A percentile compares a stretch with the other conserved stretches of the same genome.
Evolutionary conservation across 179 eudicot genomes (phyloP).

Genomic region (Heliamphora pulchella): DNA sequence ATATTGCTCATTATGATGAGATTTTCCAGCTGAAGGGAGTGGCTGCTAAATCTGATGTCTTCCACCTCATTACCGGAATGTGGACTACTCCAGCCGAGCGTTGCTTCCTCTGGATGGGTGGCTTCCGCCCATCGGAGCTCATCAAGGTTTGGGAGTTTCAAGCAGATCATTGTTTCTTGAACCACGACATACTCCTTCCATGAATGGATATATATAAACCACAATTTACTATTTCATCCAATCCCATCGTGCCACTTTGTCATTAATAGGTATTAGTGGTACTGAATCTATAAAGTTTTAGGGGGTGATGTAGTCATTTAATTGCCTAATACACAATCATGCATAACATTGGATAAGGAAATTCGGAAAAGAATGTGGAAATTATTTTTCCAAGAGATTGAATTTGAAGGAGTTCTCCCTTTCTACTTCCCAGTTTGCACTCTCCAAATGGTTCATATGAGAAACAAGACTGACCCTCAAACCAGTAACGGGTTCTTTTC

Average conservation of each 20-base stretch:
- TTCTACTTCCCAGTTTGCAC: background rate
- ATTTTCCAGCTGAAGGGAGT: slow-evolving; percentile 62
- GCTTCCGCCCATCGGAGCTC: slow-evolving; percentile 93
- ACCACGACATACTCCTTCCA: background rate
- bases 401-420: background rate
- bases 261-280: background rate
- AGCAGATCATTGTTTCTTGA: background rate
- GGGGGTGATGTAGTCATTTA: background rate
- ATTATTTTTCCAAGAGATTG: background rate
- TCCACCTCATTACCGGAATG: slow-evolving; percentile 85
- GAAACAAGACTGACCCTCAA: background rate
- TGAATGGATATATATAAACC: too few species aligned
- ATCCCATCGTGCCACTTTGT: background rate
- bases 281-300: background rate
- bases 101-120: slow-evolving; percentile 98
- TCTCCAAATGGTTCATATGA: background rate
- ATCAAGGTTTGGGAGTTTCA: slow-evolving; percentile 51
- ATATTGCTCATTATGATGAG: slow-evolving; percentile 76
- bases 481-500: slow-evolving; percentile 4
- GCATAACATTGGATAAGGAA: background rate
- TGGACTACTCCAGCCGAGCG: slow-evolving; percentile 99
- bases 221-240: background rate
- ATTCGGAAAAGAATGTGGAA: background rate
- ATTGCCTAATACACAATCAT: background rate
- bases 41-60: slow-evolving; percentile 82